Conservation (phyloP, 345 rosid species). For the Heritiera fomes region DNA sequence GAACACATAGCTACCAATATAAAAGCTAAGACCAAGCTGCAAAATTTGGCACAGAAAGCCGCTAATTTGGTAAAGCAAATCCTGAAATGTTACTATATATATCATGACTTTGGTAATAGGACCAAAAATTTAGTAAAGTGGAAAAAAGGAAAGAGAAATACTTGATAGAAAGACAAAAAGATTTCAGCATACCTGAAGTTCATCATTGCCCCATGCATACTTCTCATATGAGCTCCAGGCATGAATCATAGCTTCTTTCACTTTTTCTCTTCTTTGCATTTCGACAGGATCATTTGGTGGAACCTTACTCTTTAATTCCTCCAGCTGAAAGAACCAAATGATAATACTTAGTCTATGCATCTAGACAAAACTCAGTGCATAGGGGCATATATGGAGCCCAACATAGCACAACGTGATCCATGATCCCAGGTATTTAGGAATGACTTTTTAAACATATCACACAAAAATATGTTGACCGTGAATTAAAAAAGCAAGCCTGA, state of each 20-base stretch:
- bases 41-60: background rate
- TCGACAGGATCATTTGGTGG: slow-evolving; percentile 48
- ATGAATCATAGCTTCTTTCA: slow-evolving; percentile 94
- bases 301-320: slow-evolving; percentile 14
- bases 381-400: too few relatives aligned
- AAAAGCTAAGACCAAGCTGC: too few relatives aligned
- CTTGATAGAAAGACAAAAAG: background rate
- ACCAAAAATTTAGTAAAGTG: background rate
- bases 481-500: background rate
- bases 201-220: slow-evolving; percentile 97
- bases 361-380: background rate
- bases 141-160: background rate
- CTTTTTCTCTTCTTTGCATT: slow-evolving; percentile 73
- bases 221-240: slow-evolving; percentile 97
- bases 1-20: background rate
- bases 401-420: background rate
- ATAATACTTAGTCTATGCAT: background rate
- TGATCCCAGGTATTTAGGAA: background rate
- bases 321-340: slow-evolving; percentile 19
- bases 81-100: background rate
- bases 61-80: background rate
- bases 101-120: background rate
- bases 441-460: too few relatives aligned
- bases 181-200: slow-evolving; percentile 70
- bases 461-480: background rate